Evolutionary conservation across 371 early-diverging fungal species (phyloP).

Genomic region (Mucor indicus): DNA sequence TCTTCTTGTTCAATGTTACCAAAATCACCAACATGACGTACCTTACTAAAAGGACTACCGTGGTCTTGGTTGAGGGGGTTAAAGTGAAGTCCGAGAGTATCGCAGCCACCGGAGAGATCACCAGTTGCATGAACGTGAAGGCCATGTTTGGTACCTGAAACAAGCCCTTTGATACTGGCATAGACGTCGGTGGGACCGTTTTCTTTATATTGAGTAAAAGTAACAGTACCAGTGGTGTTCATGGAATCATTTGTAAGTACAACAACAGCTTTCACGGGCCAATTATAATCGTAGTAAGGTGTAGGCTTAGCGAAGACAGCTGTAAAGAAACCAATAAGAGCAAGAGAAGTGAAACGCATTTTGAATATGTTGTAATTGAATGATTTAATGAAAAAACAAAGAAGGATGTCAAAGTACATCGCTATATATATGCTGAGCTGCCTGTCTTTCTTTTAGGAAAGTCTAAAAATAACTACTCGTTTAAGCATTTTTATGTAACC

Average conservation of each 20-base stretch:
- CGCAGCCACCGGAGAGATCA: conserved; percentile 77
- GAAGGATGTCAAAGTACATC: too few species aligned
- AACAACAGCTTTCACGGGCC: conserved; percentile 62
- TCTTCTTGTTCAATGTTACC: conserved; percentile 75
- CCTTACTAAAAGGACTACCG: conserved; percentile 71
- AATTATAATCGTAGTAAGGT: neutral
- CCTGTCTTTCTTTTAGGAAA: too few species aligned
- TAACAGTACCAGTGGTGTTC: conserved; percentile 63
- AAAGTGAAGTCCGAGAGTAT: conserved; percentile 74
- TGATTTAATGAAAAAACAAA: too few species aligned
- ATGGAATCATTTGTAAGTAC: conserved; percentile 41
- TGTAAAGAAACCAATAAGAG: neutral
- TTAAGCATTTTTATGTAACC: too few species aligned
- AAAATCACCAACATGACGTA: conserved; percentile 86
- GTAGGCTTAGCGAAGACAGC: too few species aligned
- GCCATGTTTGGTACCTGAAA: conserved; percentile 73
- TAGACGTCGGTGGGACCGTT: conserved; percentile 52
- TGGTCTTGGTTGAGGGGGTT: conserved; percentile 79
- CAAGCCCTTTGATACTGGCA: conserved; percentile 60
- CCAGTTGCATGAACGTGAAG: conserved; percentile 84
- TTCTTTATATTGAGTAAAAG: conserved; percentile 63
- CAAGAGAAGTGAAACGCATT: conserved; percentile 11
- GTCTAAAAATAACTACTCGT: too few species aligned
- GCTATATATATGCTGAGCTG: too few species aligned
- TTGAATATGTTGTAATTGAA: too few species aligned